Evolutionary conservation across 2,329 filamentous ascomycete genomes (phyloP), one percentile per base, ranked within the genome.

Genomic region (Ceratocystis lukuohia): DNA sequence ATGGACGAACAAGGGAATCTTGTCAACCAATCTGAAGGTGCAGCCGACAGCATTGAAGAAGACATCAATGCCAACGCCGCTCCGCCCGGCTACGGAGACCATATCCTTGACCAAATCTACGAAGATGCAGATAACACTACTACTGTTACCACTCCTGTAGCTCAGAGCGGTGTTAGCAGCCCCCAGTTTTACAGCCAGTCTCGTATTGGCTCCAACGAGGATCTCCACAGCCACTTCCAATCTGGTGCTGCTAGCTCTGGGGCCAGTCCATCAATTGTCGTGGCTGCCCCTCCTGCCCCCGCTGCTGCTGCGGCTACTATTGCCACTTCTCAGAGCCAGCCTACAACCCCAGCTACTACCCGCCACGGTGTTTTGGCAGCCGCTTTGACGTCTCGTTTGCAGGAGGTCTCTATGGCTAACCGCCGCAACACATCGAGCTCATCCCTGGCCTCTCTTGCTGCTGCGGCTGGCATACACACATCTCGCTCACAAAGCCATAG

Each of bases 11-110:
- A 93, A 68, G 94, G 96, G 71, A 87, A 89, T 71, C 81, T 97
- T 56, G 79, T 89, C 65, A 80, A 82, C 65, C 82, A 85, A 72
- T 78, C 78, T n/a, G 77, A 44, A 8, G 3, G 22, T 17, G 64
- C 53, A 10, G 65, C 69, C 8, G 78, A 82, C 57, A 56, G 46
- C 33, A 63, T 63, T 46, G 78, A 80, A 50, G 81, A 84, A 6
- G 69, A 67, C 10, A 64, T 64, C 50, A 78, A 84, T 66, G 80
- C 83, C 22, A 81, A 83, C 30, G 83, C 88, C 67, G 92, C 93
- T 10, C 94, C 94, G n/a, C 94, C 94, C 0, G 85, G 91, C 48
- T 99, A 99, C 71, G 91, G 91, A 68, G 85, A 93, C 71, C 94
- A 97, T 74, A 82, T 89, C 57, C 84, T 97, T 30, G 94, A 99